phyloP scores from a whole-genome alignment of 2,329 filamentous ascomycete species.

The Atkinsonella texensis region DNA sequence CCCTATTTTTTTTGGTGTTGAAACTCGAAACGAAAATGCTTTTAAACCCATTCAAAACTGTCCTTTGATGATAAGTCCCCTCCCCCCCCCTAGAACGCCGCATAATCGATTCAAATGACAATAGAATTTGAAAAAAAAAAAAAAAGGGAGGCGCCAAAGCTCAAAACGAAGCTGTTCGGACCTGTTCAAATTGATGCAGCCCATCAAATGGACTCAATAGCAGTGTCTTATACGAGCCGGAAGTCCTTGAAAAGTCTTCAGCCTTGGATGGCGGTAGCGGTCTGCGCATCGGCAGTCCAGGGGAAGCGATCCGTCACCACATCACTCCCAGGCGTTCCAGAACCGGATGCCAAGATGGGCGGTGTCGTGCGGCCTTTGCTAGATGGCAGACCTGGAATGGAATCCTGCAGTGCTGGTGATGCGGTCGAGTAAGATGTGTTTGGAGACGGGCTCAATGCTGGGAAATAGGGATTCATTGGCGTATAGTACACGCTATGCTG shows the following conservation, averaged over 20 bases:
- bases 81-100: conserved; percentile 1
- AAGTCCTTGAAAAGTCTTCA: conserved; percentile 7
- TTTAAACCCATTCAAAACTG: background rate
- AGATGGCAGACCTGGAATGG: background rate
- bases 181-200: too few species aligned
- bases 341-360: conserved; percentile 32
- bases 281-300: conserved; percentile 33
- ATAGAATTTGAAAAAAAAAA: background rate
- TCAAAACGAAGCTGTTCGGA: too few species aligned
- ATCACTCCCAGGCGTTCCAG: conserved; percentile 34
- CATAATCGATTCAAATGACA: background rate
- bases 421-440: conserved; percentile 6
- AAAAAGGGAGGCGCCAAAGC: background rate
- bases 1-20: background rate
- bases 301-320: conserved; percentile 33
- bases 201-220: too few species aligned
- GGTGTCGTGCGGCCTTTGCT: conserved; percentile 25
- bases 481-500: conserved; percentile 28
- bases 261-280: conserved; percentile 35
- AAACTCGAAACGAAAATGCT: background rate
- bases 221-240: too few species aligned
- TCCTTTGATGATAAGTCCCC: background rate
- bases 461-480: conserved; percentile 8
- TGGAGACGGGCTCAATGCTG: conserved; percentile 9
- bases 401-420: conserved; percentile 8